Conservation (phyloP, 2,329 filamentous ascomycete genomes). For the Penicillium sp. region DNA sequence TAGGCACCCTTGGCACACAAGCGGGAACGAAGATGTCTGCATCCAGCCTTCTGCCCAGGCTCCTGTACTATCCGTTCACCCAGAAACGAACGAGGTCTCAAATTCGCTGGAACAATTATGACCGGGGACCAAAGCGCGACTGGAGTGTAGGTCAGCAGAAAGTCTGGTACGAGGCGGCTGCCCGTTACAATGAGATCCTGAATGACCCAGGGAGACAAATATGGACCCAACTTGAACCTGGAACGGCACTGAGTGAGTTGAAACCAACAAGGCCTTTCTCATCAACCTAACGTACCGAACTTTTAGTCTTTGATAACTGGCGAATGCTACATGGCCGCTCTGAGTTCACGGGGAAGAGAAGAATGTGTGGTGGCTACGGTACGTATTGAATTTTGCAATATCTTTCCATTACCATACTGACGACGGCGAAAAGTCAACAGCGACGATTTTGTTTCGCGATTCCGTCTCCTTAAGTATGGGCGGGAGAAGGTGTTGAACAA, state of each 20-base stretch:
- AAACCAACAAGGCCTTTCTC: neutral
- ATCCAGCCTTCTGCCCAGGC: constrained; percentile 67
- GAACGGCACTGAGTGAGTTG: constrained; percentile 65
- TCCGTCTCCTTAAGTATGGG: constrained; percentile 63
- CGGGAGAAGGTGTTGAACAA: constrained; percentile 32
- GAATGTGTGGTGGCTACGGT: constrained; percentile 91
- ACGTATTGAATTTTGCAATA: constrained; percentile 40
- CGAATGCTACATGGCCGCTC: constrained; percentile 82
- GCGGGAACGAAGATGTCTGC: constrained; percentile 76
- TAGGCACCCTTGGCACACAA: constrained; percentile 71
- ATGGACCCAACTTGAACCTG: constrained; percentile 75
- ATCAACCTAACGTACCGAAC: neutral
- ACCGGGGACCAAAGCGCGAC: constrained; percentile 64
- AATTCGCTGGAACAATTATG: constrained; percentile 90
- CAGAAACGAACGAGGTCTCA: constrained; percentile 49
- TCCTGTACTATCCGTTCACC: constrained; percentile 64
- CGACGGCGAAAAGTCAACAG: constrained; percentile 56
- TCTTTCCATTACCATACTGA: neutral
- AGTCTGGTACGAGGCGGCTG: constrained; percentile 75
- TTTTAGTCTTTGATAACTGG: constrained; percentile 89
- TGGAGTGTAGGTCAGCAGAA: constrained; percentile 49
- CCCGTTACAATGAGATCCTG: constrained; percentile 66
- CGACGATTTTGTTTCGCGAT: constrained; percentile 75
- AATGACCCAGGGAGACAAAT: constrained; percentile 62
- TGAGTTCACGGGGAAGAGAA: constrained; percentile 73